These are phyloP conservation scores for Trichosporon sp. DNA, from an alignment of 1,284 basidiomycete genomes.

Conservation along the genomic window DNA sequence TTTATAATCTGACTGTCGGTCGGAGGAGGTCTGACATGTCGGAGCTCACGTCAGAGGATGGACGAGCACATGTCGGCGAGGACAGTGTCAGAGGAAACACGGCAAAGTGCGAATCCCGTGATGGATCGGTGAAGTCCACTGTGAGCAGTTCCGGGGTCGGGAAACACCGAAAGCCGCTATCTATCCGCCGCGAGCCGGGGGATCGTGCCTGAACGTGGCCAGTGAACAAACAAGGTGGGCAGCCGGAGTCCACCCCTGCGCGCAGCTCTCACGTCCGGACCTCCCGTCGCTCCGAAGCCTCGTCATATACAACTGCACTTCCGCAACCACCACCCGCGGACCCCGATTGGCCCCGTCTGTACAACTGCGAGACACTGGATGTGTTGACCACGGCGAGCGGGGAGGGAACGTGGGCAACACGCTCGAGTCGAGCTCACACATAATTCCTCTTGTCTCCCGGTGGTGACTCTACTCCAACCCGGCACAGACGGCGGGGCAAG, in stretches of 20 bases:
- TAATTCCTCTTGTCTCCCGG: not conserved
- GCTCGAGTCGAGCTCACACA: not conserved
- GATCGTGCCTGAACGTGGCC: constrained; percentile 11
- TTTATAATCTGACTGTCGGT: not conserved
- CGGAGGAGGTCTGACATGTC: not conserved
- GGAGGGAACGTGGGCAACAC: not conserved
- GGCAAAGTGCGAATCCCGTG: not conserved
- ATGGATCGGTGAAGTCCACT: constrained; percentile 9
- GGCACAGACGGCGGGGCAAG: not conserved
- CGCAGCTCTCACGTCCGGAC: not conserved
- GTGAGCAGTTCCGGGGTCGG: not conserved
- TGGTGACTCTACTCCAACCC: not conserved
- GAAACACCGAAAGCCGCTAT: constrained; percentile 18
- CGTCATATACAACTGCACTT: not conserved
- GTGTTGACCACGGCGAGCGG: not conserved
- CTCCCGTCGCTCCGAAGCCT: not conserved
- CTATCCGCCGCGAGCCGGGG: not conserved
- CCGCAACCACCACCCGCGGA: not conserved
- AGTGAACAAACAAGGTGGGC: not conserved
- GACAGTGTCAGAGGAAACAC: not conserved
- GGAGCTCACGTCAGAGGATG: not conserved
- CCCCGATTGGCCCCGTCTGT: not conserved
- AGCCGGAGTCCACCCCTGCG: not conserved
- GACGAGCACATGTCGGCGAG: not conserved
- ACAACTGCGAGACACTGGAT: not conserved